Base-by-base conservation (phyloP, 495 filamentous ascomycete species). In the Sphaerosporella brunnea region DNA sequence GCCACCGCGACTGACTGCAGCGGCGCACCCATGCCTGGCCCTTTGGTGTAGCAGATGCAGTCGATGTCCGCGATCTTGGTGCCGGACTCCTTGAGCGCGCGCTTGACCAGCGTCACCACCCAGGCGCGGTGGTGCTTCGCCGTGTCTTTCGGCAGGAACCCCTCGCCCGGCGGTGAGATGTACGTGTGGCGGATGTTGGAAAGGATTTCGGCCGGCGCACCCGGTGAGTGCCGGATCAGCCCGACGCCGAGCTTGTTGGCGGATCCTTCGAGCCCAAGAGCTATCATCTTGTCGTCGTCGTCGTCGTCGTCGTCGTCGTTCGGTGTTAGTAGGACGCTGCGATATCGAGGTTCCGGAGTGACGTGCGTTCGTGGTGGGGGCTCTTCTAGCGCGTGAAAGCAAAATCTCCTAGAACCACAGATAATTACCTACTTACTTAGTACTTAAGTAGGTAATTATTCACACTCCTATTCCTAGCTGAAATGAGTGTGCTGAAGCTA, bases 201-300 rank as follows among this genome's bases (percentile, higher is more conserved):
- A 52, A 97, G 85, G 59, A 96, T 77, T 54, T 74, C 66, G 19
- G 85, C 73, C 25, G 73, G 68, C 47, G 69, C 70, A 19, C 70
- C 69, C 15, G 55, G 48, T 48, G 78, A 76, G 68, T 97, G 92
- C 23, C 73, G 71, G 64, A 97, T 95, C 26, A 97, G 69, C 60
- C 90, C 90, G 47, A 96, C 78, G 54, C 90, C 90, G 40, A 97
- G 72, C 63, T 97, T 97, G 71, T 97, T 96, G 66, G 90, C 90
- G 38, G 84, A 93, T 62, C 90, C 88, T 69, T 97, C 90, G 61
- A 92, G 82, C 39, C 92, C 92, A 58, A 97, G 74, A 47, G 84
- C 78, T 49, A 97, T 82, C 25, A 21, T 46, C 1, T n/a, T n/a
- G n/a, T n/a, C n/a, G n/a, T n/a, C n/a, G n/a, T n/a, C n/a, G n/a